Conservation (phyloP, 1,284 basidiomycete species). For the Quambalaria eucalypti region DNA sequence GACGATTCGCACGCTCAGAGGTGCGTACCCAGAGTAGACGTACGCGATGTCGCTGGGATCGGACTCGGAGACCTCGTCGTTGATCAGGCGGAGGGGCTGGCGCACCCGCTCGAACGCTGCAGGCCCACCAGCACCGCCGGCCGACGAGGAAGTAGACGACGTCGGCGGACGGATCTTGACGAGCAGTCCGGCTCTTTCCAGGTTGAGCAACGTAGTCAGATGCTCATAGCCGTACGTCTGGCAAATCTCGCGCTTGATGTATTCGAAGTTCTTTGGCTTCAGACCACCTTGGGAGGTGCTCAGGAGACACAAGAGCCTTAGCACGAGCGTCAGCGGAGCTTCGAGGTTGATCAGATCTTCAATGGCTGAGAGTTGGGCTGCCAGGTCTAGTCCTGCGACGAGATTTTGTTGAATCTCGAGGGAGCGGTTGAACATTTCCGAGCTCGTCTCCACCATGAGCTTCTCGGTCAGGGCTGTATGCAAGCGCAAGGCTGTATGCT, state of each 20-base stretch:
- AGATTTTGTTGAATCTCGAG: conserved; percentile 96
- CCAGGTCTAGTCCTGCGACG: conserved; percentile 54
- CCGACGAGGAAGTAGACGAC: not conserved
- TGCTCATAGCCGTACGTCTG: conserved; percentile 91
- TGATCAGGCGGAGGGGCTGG: conserved; percentile 78
- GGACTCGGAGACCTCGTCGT: conserved; percentile 68
- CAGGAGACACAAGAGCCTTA: conserved; percentile 75
- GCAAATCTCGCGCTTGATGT: conserved; percentile 79
- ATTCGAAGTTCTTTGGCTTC: conserved; percentile 76
- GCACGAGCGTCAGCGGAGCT: conserved; percentile 25
- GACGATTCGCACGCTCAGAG: conserved; percentile 78
- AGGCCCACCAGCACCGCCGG: conserved; percentile 13
- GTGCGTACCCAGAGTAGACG: conserved; percentile 93
- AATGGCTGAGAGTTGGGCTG: conserved; percentile 27
- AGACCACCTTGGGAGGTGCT: conserved; percentile 75
- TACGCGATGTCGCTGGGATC: conserved; percentile 84
- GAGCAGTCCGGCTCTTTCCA: conserved; percentile 64
- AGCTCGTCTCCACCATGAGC: conserved; percentile 68
- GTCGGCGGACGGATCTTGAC: not conserved
- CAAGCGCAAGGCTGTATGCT: conserved; percentile 76
- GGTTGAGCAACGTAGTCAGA: conserved; percentile 71
- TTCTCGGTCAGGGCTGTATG: conserved; percentile 91
- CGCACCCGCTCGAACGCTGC: conserved; percentile 62
- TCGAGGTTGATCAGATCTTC: conserved; percentile 37
- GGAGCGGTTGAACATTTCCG: conserved; percentile 75